Evolutionary conservation across 2,329 filamentous ascomycete species (phyloP).

Genomic region (Paramyrothecium roridum): DNA sequence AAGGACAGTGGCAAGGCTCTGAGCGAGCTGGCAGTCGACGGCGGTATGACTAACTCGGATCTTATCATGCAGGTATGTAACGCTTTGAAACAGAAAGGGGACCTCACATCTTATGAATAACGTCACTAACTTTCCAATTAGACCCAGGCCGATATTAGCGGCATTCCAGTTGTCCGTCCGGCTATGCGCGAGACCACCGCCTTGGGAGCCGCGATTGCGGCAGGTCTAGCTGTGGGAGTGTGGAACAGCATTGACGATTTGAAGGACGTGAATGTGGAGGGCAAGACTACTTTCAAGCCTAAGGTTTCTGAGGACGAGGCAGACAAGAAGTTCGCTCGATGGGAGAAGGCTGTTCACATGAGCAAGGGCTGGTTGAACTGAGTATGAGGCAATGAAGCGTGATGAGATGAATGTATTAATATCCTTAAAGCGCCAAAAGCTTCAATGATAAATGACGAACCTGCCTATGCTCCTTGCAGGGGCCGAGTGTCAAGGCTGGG

Average conservation of each 20-base stretch:
- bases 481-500: no score
- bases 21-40: constrained; percentile 74
- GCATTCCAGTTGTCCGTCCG: constrained; percentile 74
- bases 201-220: constrained; percentile 76
- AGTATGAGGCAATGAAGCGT: not conserved
- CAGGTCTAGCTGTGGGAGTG: constrained; percentile 71
- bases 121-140: constrained; percentile 16
- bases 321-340: constrained; percentile 62
- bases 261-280: constrained; percentile 67
- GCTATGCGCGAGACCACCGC: constrained; percentile 83
- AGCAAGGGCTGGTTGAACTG: constrained; percentile 64
- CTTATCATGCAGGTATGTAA: constrained; percentile 66
- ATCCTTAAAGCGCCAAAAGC: not conserved
- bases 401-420: not conserved
- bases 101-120: not conserved
- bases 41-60: constrained; percentile 78
- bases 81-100: not conserved
- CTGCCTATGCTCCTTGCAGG: no score
- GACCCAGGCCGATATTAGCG: constrained; percentile 78
- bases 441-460: no score
- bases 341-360: constrained; percentile 78
- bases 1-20: constrained; percentile 74
- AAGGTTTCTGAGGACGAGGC: constrained; percentile 59
- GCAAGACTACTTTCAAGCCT: constrained; percentile 66
- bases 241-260: constrained; percentile 74